Base-by-base conservation (phyloP, 345 rosid species). In the Turritis glabra region DNA sequence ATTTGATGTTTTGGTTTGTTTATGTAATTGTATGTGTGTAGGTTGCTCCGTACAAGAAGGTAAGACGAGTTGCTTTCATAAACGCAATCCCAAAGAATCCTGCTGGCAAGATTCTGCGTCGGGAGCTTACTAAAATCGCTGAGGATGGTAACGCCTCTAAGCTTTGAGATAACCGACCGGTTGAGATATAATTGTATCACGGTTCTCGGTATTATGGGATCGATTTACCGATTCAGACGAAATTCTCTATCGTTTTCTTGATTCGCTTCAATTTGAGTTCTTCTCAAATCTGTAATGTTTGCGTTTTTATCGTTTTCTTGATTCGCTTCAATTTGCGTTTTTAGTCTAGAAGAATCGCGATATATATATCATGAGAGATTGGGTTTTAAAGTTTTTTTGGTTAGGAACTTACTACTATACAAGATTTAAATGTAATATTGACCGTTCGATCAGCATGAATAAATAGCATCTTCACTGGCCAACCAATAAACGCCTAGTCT, bases 41-140 rank as follows among this genome's bases (percentile, higher is more conserved):
- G 98, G 97, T 91, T 65, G 89, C 96, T 69, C 97, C 97, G 5
- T 89, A 91, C 75, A 95, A 95, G 83, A 95, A 89, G 84, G 82
- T 91, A 63, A 58, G 99, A 32, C 84, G 83, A 44, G 93, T 90
- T 38, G 93, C 90, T n/a, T 91, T 95, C 71, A 80, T 85, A 56
- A 64, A 80, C 64, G 69, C 90, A 17, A 84, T 91, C 66, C 99
- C 97, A 1, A 95, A 89, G 76, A 74, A 82, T 23, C 85, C 90
- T 0, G 85, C 98, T 0, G 96, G 97, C 18, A 94, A 94, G 87
- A 91, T 87, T 59, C 74, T 94, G 79, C 86, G 96, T 76, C 84
- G 90, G 64, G 92, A 89, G 80, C 80, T 91, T 43, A 72, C 86
- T 10, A 79, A 59, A 22, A 74, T 50, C 27, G 89, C 92, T 2